Conservation (phyloP, 2,329 filamentous ascomycete species). For the Pestalotiopsis sp. region DNA sequence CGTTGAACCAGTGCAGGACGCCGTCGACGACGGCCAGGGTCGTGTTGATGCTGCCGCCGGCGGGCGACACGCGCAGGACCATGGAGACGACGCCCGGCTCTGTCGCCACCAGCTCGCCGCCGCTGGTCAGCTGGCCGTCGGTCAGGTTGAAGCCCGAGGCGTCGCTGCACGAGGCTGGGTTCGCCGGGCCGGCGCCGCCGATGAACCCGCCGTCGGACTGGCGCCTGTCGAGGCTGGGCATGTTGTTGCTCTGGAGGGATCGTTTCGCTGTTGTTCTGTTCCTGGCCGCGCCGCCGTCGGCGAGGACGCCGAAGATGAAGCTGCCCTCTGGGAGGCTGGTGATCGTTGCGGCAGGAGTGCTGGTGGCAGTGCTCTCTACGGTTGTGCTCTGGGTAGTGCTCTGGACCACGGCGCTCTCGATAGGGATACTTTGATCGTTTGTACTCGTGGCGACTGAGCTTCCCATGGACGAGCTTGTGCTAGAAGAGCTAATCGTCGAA, state of each 20-base stretch:
- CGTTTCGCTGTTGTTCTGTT: background rate
- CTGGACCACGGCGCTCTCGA: background rate
- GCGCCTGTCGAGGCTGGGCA: background rate
- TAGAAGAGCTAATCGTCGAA: background rate
- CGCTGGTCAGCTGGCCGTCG: conserved; percentile 17
- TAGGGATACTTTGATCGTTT: background rate
- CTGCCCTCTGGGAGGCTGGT: background rate
- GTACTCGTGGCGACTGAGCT: background rate
- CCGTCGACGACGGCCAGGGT: conserved; percentile 9
- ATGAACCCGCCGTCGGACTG: conserved; percentile 17
- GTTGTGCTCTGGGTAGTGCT: background rate
- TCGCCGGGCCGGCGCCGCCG: conserved; percentile 17
- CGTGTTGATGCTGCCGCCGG: conserved; percentile 6
- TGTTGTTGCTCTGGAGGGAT: background rate
- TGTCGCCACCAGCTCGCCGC: conserved; percentile 17
- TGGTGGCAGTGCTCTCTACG: background rate
- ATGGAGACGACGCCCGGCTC: conserved; percentile 14
- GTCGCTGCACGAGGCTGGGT: conserved; percentile 18
- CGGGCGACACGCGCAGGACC: conserved; percentile 11
- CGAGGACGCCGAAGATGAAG: background rate
- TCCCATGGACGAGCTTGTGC: background rate
- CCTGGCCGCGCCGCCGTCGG: background rate
- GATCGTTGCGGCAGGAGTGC: background rate
- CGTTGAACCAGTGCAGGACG: conserved; percentile 21
- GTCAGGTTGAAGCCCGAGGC: conserved; percentile 19